A percentile compares a stretch with the other conserved stretches of the same genome.
phyloP scores from a whole-genome alignment of 2,329 filamentous ascomycete species.

The Periconia digitata region DNA sequence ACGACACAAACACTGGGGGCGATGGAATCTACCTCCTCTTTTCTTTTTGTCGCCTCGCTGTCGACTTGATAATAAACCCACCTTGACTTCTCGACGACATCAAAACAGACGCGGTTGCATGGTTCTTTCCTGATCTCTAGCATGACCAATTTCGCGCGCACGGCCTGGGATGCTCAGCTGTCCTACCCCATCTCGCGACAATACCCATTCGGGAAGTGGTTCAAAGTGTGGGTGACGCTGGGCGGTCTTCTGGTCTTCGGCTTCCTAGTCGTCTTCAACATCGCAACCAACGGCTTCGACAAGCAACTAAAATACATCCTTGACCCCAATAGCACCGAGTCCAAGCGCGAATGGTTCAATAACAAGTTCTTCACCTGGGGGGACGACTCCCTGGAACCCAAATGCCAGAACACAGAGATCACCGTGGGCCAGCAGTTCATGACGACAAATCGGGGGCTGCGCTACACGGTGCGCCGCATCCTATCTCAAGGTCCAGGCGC shows the following conservation, averaged over 20 bases:
- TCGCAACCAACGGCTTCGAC: slow-evolving; percentile 8
- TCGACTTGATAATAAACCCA: too few species aligned
- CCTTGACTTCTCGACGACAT: too few species aligned
- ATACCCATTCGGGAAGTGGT: slow-evolving; percentile 2
- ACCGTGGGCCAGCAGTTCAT: slow-evolving; percentile 9
- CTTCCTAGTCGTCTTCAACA: slow-evolving; percentile 4
- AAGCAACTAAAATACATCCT: slow-evolving; percentile 4
- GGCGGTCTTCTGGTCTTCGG: neutral
- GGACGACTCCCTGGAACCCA: slow-evolving; percentile 5
- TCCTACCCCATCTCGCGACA: slow-evolving; percentile 4
- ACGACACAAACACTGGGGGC: too few species aligned
- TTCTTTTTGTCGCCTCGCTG: too few species aligned
- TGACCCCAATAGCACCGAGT: slow-evolving; percentile 4
- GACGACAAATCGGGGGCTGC: slow-evolving; percentile 10
- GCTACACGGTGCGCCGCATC: slow-evolving; percentile 4
- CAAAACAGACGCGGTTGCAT: too few species aligned
- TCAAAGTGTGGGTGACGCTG: slow-evolving; percentile 2
- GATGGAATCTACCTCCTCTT: too few species aligned
- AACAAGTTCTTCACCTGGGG: slow-evolving; percentile 8
- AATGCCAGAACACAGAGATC: slow-evolving; percentile 8
- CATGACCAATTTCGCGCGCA: too few species aligned
- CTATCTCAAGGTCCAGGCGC: neutral
- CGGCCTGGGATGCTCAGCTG: slow-evolving; percentile 5
- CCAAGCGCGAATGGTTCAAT: slow-evolving; percentile 3
- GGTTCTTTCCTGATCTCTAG: too few species aligned